These are phyloP conservation scores for Trichosporon faecale DNA, from an alignment of 1,284 basidiomycete species.

Conservation along the genomic window DNA sequence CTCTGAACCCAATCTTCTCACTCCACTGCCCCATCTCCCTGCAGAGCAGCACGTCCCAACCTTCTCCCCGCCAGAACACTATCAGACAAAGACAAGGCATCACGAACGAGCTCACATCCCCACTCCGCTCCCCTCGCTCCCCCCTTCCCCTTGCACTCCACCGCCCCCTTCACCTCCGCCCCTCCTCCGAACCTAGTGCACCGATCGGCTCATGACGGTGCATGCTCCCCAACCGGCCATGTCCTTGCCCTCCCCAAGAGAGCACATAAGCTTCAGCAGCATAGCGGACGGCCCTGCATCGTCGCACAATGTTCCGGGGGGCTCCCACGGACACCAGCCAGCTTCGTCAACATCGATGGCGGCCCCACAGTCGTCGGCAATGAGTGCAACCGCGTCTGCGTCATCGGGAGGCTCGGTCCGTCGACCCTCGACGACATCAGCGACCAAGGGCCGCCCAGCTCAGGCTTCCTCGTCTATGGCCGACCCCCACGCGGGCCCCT, in stretches of 20 bases:
- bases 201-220: slow-evolving; percentile 6
- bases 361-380: not conserved
- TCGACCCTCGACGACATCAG: not conserved
- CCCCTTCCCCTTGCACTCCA: too few species aligned
- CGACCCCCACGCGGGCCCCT: not conserved
- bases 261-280: slow-evolving; percentile 10
- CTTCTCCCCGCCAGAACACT: not conserved
- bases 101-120: not conserved
- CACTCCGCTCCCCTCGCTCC: not conserved
- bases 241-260: slow-evolving; percentile 6
- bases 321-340: not conserved
- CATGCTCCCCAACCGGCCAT: slow-evolving; percentile 10
- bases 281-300: slow-evolving; percentile 4
- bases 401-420: not conserved
- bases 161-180: not conserved
- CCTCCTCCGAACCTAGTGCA: not conserved
- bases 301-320: not conserved
- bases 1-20: not conserved
- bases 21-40: not conserved
- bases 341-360: not conserved
- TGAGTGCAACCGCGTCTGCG: not conserved
- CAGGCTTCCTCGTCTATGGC: not conserved
- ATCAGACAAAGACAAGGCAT: not conserved
- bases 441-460: not conserved
- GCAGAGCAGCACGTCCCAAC: not conserved